These are phyloP conservation scores for Trichoderma asperellum DNA, from an alignment of 2,329 filamentous ascomycete genomes.

Conservation along the genomic window DNA sequence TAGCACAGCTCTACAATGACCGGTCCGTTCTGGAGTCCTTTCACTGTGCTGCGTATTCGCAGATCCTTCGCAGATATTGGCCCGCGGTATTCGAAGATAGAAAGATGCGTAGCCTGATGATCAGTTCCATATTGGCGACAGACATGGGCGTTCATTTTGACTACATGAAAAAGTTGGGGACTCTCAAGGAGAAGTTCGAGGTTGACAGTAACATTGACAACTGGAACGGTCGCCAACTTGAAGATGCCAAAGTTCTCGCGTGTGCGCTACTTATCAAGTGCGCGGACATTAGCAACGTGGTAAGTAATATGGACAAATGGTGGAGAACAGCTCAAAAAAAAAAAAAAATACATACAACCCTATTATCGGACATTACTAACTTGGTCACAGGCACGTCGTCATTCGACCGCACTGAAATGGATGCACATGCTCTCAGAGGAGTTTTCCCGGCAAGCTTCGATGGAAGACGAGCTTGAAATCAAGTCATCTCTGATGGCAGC, in stretches of 20 bases:
- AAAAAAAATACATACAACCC: neutral
- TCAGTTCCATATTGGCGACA: conserved; percentile 94
- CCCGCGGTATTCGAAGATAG: conserved; percentile 76
- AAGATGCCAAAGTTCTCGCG: conserved; percentile 77
- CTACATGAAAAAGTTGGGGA: conserved; percentile 88
- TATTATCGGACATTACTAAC: neutral
- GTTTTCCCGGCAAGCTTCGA: conserved; percentile 87
- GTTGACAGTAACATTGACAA: conserved; percentile 67
- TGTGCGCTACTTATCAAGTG: conserved; percentile 96
- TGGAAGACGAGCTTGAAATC: conserved; percentile 88
- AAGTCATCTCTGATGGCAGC: conserved; percentile 84
- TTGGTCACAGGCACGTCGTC: conserved; percentile 73
- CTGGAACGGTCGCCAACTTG: conserved; percentile 76
- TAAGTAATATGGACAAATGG: conserved; percentile 53
- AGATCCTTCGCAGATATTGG: conserved; percentile 93
- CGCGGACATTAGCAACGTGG: conserved; percentile 97
- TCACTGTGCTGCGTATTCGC: conserved; percentile 94
- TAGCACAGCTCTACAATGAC: conserved; percentile 96
- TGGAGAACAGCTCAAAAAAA: neutral
- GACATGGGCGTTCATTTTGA: conserved; percentile 98
- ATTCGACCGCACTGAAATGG: conserved; percentile 83
- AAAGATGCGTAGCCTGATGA: conserved; percentile 86
- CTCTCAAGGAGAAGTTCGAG: conserved; percentile 76
- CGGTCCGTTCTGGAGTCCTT: conserved; percentile 96
- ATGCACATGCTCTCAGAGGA: conserved; percentile 94